Base-by-base conservation (phyloP, 208 protist genomes). In the Wallacemonas sp. region DNA sequence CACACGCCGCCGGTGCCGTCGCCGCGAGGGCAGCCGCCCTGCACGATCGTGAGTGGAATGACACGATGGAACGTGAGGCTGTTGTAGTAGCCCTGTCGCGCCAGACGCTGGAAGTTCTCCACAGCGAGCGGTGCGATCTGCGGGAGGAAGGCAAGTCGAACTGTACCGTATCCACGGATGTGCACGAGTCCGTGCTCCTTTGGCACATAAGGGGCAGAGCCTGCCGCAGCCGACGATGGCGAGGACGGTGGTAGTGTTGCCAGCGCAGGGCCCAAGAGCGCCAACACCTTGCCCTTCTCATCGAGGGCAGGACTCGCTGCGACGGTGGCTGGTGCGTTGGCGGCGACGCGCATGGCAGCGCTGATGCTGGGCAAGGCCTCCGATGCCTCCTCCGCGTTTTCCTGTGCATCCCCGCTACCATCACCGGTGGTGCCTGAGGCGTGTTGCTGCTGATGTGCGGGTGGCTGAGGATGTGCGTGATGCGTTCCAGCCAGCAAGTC, bases 101-200 rank as follows among this genome's bases (percentile, higher is more conserved):
- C 62, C 33, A 98, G 92, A 14, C 77, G 83, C 41, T 81, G 75
- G 81, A 99, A 99, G 89, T 99, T 99, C 54, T 98, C 90, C 0
- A 97, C 90, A 2, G 98, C 95, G 30, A 98, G 96, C 6, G 98
- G 98, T 16, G 76, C 72, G 52, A 98, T 82, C 9, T 83, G 61
- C 19, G 95, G 88, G 67, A 98, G 97, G 12, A 99, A 85, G 60
- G 87, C 61, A 6, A 99, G 47, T n/a, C 54, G 73, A 32, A 93
- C 62, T 12, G 63, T 78, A 62, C 83, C 83, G 73, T 83, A 88
- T 36, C 64, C 63, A 29, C 71, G 67, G 19, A 92, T 70, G 54
- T 83, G 74, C n/a, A 79, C 60, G 27, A 90, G 44, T 19, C 43
- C 58, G 32, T 65, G 39, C 38, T 48, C 66, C 43, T 46, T 27